Percentiles rank a stretch among this genome's conserved stretches.
Conservation (phyloP, 192 early-diverging fungal species). For the Coemansia aciculifera region DNA sequence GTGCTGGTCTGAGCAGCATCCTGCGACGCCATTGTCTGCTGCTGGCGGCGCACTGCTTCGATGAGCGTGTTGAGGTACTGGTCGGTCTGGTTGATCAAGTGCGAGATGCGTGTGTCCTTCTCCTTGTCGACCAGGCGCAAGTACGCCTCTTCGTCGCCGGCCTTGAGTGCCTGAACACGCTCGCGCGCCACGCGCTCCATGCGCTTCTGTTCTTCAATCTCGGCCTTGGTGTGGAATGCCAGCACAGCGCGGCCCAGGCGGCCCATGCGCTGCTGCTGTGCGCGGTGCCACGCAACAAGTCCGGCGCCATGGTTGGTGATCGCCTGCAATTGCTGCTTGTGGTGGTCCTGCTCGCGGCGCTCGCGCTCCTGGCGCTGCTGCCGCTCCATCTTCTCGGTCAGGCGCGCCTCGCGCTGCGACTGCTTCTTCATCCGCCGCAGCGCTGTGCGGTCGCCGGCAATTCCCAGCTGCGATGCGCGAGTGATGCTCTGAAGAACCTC, state of each 20-base stretch:
- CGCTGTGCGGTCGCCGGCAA: conserved; percentile 72
- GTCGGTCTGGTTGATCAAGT: conserved; percentile 89
- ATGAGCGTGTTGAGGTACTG: conserved; percentile 80
- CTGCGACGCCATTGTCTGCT: conserved; percentile 57
- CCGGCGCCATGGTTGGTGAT: conserved; percentile 76
- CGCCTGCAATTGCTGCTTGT: conserved; percentile 73
- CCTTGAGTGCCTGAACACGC: conserved; percentile 94
- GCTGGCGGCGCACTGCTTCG: conserved; percentile 83
- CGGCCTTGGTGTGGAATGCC: conserved; percentile 75
- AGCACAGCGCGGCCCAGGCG: conserved; percentile 78
- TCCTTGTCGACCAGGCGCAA: conserved; percentile 91
- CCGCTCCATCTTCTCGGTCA: conserved; percentile 89
- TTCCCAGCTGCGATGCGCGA: conserved; percentile 74
- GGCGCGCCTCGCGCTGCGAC: conserved; percentile 78
- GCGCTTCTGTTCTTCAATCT: conserved; percentile 94
- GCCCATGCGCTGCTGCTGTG: conserved; percentile 65
- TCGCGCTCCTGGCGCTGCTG: conserved; percentile 86
- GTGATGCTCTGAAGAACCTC: conserved; percentile 74
- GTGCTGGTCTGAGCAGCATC: conserved; percentile 42
- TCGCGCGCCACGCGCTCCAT: conserved; percentile 83
- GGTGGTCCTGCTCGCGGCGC: conserved; percentile 79
- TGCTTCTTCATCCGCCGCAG: conserved; percentile 82
- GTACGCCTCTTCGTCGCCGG: conserved; percentile 97
- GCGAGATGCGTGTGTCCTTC: conserved; percentile 94
- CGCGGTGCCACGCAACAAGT: conserved; percentile 66